phyloP scores from a whole-genome alignment of 129 eudicot species.

The Flaveria robusta region DNA sequence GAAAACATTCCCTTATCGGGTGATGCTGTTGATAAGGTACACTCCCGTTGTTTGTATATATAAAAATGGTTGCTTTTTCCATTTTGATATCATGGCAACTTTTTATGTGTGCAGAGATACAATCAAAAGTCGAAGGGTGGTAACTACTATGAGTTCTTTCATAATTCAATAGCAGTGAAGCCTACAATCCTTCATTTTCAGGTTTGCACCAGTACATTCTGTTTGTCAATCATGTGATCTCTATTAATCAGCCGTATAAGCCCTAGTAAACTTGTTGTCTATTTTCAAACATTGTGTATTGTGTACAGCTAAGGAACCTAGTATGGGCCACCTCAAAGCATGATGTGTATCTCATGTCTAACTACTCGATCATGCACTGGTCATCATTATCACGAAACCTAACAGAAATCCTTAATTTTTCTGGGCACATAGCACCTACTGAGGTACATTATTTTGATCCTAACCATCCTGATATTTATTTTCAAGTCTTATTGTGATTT shows the following conservation, averaged over 20 bases:
- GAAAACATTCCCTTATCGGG: constrained; percentile 30
- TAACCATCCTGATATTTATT: neutral
- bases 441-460: constrained; percentile 41
- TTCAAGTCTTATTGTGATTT: neutral
- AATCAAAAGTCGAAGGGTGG: constrained; percentile 68
- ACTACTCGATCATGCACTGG: constrained; percentile 69
- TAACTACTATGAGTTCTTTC: constrained; percentile 63
- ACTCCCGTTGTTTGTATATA: neutral
- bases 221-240: neutral
- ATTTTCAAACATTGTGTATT: neutral
- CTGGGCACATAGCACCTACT: constrained; percentile 76
- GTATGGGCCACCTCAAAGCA: constrained; percentile 94
- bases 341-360: constrained; percentile 74
- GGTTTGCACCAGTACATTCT: constrained; percentile 36
- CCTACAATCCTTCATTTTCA: constrained; percentile 93
- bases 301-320: constrained; percentile 76
- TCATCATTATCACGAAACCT: constrained; percentile 58
- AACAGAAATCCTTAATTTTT: constrained; percentile 66
- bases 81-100: constrained; percentile 11
- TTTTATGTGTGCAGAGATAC: constrained; percentile 52
- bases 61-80: neutral
- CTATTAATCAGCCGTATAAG: neutral
- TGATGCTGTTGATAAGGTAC: constrained; percentile 39
- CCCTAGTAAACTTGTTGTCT: neutral
- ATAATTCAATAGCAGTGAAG: constrained; percentile 80